Evolutionary conservation across 202 grass and related monocot species (phyloP).

Genomic region (Brachypodium distachyon): DNA sequence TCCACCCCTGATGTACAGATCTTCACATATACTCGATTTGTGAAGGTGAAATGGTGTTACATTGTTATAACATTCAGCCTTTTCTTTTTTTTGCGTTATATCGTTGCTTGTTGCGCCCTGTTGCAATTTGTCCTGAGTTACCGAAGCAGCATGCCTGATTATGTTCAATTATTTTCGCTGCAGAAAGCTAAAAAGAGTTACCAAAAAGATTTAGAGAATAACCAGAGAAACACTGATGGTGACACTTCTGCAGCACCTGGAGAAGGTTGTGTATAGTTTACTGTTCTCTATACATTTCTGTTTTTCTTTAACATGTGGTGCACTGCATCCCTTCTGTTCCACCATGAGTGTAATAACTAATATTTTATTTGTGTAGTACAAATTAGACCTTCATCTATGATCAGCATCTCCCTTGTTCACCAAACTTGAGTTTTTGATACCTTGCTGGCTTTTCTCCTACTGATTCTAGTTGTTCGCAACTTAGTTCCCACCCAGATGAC

Average conservation of each 20-base stretch:
- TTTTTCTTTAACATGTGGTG: background rate
- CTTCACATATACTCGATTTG: background rate
- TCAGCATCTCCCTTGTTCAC: background rate
- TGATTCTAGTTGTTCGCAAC: background rate
- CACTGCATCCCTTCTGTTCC: background rate
- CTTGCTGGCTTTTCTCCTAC: background rate
- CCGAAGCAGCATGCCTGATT: background rate
- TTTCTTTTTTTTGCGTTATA: background rate
- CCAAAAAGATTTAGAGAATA: slow-evolving; percentile 77
- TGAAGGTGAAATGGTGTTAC: background rate
- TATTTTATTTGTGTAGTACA: background rate
- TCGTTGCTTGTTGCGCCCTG: background rate
- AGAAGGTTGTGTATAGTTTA: slow-evolving; percentile 53
- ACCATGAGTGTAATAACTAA: background rate
- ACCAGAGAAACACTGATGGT: slow-evolving; percentile 35
- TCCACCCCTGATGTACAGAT: background rate
- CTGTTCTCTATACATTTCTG: slow-evolving; percentile 14
- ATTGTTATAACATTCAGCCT: background rate
- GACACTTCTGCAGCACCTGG: slow-evolving; percentile 44
- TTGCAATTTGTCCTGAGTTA: background rate
- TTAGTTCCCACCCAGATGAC: background rate
- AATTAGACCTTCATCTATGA: background rate
- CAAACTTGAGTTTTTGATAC: background rate
- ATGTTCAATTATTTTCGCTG: background rate
- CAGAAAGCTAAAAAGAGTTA: slow-evolving; percentile 97